Evolutionary conservation across 2,329 filamentous ascomycete species (phyloP), one percentile per base, ranked within the genome.

Genomic region (Alternaria infectoria): DNA sequence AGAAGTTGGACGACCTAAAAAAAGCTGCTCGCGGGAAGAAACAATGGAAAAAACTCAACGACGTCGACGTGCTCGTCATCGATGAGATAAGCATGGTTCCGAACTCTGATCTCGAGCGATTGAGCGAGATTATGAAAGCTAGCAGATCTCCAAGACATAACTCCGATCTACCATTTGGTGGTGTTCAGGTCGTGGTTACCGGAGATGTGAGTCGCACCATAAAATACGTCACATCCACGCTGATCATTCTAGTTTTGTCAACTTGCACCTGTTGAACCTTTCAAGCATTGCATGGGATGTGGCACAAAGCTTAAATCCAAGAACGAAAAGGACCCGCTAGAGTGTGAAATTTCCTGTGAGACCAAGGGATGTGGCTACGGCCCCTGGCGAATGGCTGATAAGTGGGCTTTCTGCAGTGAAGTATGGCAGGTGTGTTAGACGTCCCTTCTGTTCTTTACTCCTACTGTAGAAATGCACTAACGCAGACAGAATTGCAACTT

Each of bases 11-110:
- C 0, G 63, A 77, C 1, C 61, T 86, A 21, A 74, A 72, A 32
- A 5, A 32, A 1, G 69, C 49, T 2, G 80, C 81, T 0, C 73
- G 77, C 23, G 78, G 75, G 9, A 78, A 78, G 10, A 71, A 75
- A 3, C 71, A 81, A 0, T 74, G 66, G 21, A 71, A 79, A 2
- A 79, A 84, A 0, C 74, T 88, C 2, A 69, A 19, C 0, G 30
- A 74, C 0, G 87, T 85, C 0, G 81, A 90, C 54, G 84, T 89
- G 1, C 80, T 91, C 2, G 83, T 91, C 23, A 87, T 91, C 15
- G 88, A 91, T 67, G 89, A 91, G 74, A 86, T 91, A 61, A 88
- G 85, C 65, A 91, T 91, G 89, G 81, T 90, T 0, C 86, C 88
- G 54, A 87, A 84, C 57, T 83, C 7, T 80, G 84, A 51, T 84